A percentile compares a stretch with the other conserved stretches of the same genome.
These are phyloP conservation scores for Schizosaccharomyces cryophilus DNA, from an alignment of 805 yeast genomes.

Conservation along the genomic window DNA sequence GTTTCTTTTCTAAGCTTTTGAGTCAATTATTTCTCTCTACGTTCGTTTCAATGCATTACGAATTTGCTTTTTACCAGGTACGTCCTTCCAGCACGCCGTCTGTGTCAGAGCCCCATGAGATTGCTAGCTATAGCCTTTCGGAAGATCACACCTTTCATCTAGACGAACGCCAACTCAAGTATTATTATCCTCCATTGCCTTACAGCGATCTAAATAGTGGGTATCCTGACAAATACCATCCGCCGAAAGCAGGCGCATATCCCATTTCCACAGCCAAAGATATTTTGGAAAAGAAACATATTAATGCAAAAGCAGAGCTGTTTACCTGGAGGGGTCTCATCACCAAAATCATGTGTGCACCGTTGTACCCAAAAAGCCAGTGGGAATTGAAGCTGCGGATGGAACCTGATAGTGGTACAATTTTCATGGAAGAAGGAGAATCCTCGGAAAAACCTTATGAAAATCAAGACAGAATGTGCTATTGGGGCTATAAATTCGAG, in stretches of 20 bases:
- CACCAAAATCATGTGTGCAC: slow-evolving; percentile 45
- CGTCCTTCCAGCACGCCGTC: slow-evolving; percentile 17
- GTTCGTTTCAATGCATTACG: background rate
- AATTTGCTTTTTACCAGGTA: background rate
- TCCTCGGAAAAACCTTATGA: slow-evolving; percentile 8
- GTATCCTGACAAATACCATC: slow-evolving; percentile 32
- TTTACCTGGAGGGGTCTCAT: slow-evolving; percentile 70
- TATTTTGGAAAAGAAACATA: slow-evolving; percentile 32
- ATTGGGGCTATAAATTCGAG: slow-evolving; percentile 59
- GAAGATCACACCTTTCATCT: slow-evolving; percentile 19
- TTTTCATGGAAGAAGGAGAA: slow-evolving; percentile 24
- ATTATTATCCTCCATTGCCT: slow-evolving; percentile 27
- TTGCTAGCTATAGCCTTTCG: slow-evolving; percentile 41
- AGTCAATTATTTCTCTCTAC: background rate
- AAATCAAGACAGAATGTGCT: slow-evolving; percentile 13
- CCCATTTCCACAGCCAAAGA: slow-evolving; percentile 34
- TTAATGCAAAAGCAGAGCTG: slow-evolving; percentile 29
- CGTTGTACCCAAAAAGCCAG: slow-evolving; percentile 31
- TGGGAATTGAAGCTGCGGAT: slow-evolving; percentile 22
- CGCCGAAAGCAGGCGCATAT: slow-evolving; percentile 32
- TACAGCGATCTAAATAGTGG: background rate
- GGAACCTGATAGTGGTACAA: slow-evolving; percentile 22
- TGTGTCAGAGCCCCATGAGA: slow-evolving; percentile 65
- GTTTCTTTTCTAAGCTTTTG: background rate
- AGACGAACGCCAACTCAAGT: slow-evolving; percentile 33